Conservation (phyloP, 306 rosid genomes). For the Rosa persica region DNA sequence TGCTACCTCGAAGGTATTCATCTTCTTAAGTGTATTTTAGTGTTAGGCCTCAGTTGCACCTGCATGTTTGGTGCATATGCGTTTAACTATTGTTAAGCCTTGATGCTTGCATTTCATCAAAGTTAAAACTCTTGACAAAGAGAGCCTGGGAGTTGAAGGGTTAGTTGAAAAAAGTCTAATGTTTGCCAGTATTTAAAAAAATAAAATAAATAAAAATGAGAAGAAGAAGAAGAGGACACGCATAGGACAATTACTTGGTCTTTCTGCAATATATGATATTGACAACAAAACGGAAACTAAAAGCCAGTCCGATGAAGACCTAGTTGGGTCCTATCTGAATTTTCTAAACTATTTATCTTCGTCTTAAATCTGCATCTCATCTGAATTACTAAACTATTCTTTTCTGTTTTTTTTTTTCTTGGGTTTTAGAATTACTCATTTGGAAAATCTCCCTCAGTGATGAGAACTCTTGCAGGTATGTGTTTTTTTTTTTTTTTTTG, state of each 20-base stretch:
- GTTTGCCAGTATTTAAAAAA: neutral
- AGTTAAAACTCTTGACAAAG: neutral
- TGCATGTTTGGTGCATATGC: neutral
- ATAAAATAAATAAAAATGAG: neutral
- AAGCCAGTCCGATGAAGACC: neutral
- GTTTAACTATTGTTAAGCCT: neutral
- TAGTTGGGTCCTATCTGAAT: neutral
- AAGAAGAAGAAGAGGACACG: neutral
- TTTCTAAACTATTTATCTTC: neutral
- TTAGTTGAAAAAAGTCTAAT: neutral
- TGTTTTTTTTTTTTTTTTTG: slow-evolving; percentile 31
- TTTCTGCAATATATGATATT: neutral
- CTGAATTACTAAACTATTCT: slow-evolving; percentile 26
- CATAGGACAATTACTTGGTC: neutral
- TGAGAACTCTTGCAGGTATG: slow-evolving; percentile 95
- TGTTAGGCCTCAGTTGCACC: slow-evolving; percentile 15
- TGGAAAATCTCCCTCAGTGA: slow-evolving; percentile 87
- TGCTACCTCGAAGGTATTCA: slow-evolving; percentile 78
- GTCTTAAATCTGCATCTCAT: neutral
- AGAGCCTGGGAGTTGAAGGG: neutral
- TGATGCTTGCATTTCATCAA: neutral
- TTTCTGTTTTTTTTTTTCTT: slow-evolving; percentile 3
- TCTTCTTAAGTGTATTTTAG: slow-evolving; percentile 27
- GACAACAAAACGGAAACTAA: neutral
- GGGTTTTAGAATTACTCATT: slow-evolving; percentile 72